These are phyloP conservation scores for Penicillium sp. DNA, from an alignment of 2,329 filamentous ascomycete species.

Conservation along the genomic window DNA sequence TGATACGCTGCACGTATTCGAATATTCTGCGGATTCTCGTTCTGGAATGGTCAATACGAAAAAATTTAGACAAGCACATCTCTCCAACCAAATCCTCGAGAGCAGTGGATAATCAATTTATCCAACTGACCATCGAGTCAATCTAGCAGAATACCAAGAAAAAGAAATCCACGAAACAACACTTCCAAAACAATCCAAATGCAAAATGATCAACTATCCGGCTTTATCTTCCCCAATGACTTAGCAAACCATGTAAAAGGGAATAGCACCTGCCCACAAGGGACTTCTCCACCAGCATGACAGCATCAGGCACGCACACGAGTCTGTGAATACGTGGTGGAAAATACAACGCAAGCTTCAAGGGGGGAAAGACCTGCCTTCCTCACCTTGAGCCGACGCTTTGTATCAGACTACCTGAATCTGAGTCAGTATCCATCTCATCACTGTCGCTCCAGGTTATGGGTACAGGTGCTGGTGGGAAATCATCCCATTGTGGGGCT, in stretches of 20 bases:
- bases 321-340: not conserved
- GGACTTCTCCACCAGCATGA: not conserved
- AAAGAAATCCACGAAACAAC: not conserved
- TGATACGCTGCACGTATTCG: not conserved
- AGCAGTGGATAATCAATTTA: not conserved
- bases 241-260: not conserved
- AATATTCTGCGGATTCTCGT: not conserved
- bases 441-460: not conserved
- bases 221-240: not conserved
- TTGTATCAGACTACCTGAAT: not conserved
- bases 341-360: not conserved
- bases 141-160: not conserved
- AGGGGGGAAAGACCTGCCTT: not conserved
- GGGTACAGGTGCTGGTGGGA: no score
- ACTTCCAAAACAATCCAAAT: not conserved
- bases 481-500: not conserved
- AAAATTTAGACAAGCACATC: no score
- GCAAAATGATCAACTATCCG: not conserved
- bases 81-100: not conserved
- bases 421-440: not conserved
- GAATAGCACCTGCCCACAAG: not conserved
- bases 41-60: not conserved
- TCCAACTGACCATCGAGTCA: not conserved
- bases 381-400: not conserved
- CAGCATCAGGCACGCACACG: not conserved